phyloP scores from a whole-genome alignment of 805 yeast genomes.

The Candida andamanensis region DNA sequence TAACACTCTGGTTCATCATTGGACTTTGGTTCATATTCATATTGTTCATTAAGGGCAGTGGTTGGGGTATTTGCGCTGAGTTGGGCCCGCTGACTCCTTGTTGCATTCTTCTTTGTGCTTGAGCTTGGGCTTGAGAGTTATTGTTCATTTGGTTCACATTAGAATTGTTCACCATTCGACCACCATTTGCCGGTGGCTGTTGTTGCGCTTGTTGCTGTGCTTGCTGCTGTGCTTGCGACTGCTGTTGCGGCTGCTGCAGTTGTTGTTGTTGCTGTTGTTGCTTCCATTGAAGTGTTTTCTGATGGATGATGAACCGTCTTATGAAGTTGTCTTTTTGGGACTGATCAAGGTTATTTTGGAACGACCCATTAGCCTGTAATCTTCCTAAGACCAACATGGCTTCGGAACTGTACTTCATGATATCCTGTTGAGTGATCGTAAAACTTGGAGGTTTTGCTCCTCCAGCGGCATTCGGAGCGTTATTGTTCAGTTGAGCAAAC shows the following conservation, averaged over 20 bases:
- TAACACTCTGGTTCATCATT: conserved; percentile 5
- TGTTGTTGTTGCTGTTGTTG: conserved; percentile 19
- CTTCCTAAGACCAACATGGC: conserved; percentile 35
- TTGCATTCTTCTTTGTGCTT: conserved; percentile 19
- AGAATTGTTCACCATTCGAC: not conserved
- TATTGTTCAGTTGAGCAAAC: conserved; percentile 2
- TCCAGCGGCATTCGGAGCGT: conserved; percentile 5
- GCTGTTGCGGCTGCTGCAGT: conserved; percentile 1
- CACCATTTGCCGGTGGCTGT: not conserved
- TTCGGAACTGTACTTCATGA: conserved; percentile 32
- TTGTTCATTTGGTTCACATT: conserved; percentile 11
- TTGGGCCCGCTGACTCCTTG: conserved; percentile 6
- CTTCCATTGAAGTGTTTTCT: conserved; percentile 26
- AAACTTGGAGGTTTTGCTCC: conserved; percentile 24
- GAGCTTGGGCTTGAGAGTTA: conserved; percentile 17
- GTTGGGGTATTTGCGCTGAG: conserved; percentile 14
- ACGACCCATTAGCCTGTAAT: conserved; percentile 32
- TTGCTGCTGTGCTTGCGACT: conserved; percentile 1
- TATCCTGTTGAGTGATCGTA: conserved; percentile 34
- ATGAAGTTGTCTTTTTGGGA: conserved; percentile 35
- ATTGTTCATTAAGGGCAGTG: conserved; percentile 12
- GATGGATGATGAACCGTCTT: conserved; percentile 34
- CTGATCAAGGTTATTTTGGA: conserved; percentile 31
- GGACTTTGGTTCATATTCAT: conserved; percentile 9
- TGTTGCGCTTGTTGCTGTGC: not conserved